These are phyloP conservation scores for Ceratobasidium sp. DNA, from an alignment of 1,284 basidiomycete species.

Conservation along the genomic window DNA sequence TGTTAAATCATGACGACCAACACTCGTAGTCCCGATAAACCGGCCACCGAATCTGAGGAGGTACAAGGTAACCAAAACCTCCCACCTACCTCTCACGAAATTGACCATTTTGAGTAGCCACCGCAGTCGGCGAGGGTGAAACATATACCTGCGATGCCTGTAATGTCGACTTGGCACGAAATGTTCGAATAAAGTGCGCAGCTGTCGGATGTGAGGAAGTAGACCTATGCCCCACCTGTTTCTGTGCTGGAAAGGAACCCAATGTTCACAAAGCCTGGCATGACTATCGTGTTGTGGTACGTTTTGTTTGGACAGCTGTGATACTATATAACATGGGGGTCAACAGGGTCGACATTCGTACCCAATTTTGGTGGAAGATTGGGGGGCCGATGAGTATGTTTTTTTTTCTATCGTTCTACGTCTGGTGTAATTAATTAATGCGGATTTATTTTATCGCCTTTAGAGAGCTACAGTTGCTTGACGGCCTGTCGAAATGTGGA, in stretches of 20 bases:
- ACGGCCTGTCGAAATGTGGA: conserved; percentile 89
- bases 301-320: conserved; percentile 48
- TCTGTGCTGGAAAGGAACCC: conserved; percentile 92
- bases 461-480: conserved; percentile 90
- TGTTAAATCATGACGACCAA: conserved; percentile 34
- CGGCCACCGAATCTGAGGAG: conserved; percentile 23
- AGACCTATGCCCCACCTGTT: conserved; percentile 90
- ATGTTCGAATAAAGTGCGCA: conserved; percentile 86
- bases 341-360: conserved; percentile 91
- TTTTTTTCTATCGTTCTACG: background rate
- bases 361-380: conserved; percentile 94
- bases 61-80: conserved; percentile 1
- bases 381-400: conserved; percentile 96
- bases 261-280: conserved; percentile 88
- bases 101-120: background rate
- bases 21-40: background rate
- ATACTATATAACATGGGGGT: conserved; percentile 28
- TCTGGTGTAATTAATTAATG: background rate
- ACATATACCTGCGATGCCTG: conserved; percentile 18
- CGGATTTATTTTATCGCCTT: conserved; percentile 27
- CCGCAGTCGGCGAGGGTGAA: conserved; percentile 6
- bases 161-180: conserved; percentile 18
- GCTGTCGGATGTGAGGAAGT: conserved; percentile 85
- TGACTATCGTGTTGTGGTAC: conserved; percentile 91
- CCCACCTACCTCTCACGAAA: background rate